Evolutionary conservation across 1,284 basidiomycete species (phyloP).

Genomic region (Bjerkandera adusta): DNA sequence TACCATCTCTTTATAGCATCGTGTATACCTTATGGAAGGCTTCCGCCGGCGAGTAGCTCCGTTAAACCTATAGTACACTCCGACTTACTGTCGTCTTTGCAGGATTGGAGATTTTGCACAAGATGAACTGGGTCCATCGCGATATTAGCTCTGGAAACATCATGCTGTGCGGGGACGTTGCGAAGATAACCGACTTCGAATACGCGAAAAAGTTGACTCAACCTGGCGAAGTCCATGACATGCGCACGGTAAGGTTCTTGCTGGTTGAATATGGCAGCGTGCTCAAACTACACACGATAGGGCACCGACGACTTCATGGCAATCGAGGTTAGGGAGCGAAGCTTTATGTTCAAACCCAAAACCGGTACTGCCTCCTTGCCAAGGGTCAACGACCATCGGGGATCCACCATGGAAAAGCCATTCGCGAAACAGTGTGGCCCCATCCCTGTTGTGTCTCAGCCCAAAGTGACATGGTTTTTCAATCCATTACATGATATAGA

Average conservation of each 20-base stretch:
- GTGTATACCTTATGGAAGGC: too few relatives aligned
- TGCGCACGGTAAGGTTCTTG: not conserved
- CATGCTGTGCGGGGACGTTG: conserved; percentile 1
- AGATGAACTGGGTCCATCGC: conserved; percentile 7
- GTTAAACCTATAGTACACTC: too few relatives aligned
- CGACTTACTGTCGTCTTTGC: too few relatives aligned
- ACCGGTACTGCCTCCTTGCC: too few relatives aligned
- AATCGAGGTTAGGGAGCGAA: not conserved
- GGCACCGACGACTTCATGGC: conserved; percentile 6
- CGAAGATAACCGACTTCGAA: conserved; percentile 4
- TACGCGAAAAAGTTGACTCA: not conserved
- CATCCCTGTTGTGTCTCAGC: too few relatives aligned
- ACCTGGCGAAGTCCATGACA: not conserved
- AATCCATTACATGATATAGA: too few relatives aligned
- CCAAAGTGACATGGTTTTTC: too few relatives aligned
- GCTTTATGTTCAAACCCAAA: not conserved
- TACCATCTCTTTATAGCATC: too few relatives aligned
- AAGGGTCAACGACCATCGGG: too few relatives aligned
- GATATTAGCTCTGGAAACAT: conserved; percentile 13
- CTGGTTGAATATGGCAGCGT: not conserved
- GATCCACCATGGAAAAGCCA: too few relatives aligned
- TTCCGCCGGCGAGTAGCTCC: too few relatives aligned
- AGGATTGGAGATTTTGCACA: not conserved
- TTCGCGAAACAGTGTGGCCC: too few relatives aligned
- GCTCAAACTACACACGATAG: not conserved